phyloP scores from a whole-genome alignment of 2,329 filamentous ascomycete genomes.

The Neocatenulostroma microsporum region DNA sequence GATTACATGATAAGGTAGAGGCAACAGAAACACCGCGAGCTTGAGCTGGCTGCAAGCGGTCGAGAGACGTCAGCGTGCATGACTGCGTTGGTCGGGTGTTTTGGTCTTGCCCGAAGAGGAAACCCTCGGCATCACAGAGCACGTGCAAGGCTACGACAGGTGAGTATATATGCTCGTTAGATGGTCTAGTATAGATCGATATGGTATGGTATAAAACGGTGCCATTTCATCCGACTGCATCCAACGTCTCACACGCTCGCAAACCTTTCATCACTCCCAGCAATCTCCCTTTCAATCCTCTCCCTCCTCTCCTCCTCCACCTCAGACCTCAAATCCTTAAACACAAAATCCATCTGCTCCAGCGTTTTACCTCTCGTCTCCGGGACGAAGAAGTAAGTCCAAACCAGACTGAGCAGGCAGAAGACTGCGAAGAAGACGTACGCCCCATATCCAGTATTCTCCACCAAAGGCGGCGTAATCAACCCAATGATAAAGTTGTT shows the following conservation, averaged over 20 bases:
- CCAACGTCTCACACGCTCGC: neutral
- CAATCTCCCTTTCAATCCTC: conserved; percentile 20
- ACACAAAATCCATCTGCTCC: conserved; percentile 25
- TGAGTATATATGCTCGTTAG: no score
- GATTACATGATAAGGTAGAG: neutral
- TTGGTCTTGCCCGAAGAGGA: no score
- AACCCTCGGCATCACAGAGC: no score
- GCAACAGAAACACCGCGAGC: conserved; percentile 1
- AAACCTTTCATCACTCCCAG: neutral
- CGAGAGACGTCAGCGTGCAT: no score
- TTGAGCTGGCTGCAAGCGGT: no score
- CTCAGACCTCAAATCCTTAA: conserved; percentile 19
- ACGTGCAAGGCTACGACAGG: no score
- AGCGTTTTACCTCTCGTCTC: conserved; percentile 46
- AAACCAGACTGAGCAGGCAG: conserved; percentile 43
- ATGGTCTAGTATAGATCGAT: no score
- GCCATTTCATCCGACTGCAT: neutral
- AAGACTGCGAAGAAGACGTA: conserved; percentile 54
- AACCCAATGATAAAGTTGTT: conserved; percentile 53
- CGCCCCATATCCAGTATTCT: conserved; percentile 50
- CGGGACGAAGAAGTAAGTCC: conserved; percentile 49
- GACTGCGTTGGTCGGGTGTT: no score
- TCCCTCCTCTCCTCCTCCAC: conserved; percentile 21
- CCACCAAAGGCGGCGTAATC: conserved; percentile 25
- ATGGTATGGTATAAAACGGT: neutral